Evolutionary conservation across 1,284 basidiomycete species (phyloP), one percentile per base, ranked within the genome.

Genomic region (Leccinum fallax): DNA sequence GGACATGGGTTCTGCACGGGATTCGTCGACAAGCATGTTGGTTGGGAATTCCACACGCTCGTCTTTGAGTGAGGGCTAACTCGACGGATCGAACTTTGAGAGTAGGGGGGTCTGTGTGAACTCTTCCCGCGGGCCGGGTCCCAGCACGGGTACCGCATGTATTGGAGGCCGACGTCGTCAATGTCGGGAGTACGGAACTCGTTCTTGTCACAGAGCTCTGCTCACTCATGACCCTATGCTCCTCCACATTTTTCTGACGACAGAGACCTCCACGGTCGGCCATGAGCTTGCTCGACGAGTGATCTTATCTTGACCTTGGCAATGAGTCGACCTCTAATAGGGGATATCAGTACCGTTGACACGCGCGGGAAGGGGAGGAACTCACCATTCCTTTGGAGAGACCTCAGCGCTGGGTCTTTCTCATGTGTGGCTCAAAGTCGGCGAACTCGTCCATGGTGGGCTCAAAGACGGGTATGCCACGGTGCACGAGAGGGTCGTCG

Each of bases 261-360:
- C 94, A 98, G 6, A 96, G 82, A 6, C 95, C 95, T 8, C 86
- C 86, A 43, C 85, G 83, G 13, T 95, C 95, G 52, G 90, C 78
- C 87, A 97, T 94, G 73, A 90, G 87, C 74, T n/a, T 98, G 96
- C 74, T 95, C 93, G 65, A 97, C 97, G 1, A 95, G 94, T 24
- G 85, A 85, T 75, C 86, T 88, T 64, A 98, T 89, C 76, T 86
- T 88, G 64, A 96, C 86, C 9, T 81, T 13, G 93, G 90, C n/a
- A 97, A 78, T 2, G 86, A 76, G 58, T 88, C 84, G 30, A 83
- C 84, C 92, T 26, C 28, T 26, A 26, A 26, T 93, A 69, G 19
- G 16, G 10, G 36, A 16, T 40, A 55, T 69, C 61, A 65, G 55
- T 19, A 53, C 53, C 2, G 10, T 30, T 19, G 38, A 24, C 8